Evolutionary conservation across 2,329 filamentous ascomycete genomes (phyloP).

Genomic region (Rutstroemia sp.): DNA sequence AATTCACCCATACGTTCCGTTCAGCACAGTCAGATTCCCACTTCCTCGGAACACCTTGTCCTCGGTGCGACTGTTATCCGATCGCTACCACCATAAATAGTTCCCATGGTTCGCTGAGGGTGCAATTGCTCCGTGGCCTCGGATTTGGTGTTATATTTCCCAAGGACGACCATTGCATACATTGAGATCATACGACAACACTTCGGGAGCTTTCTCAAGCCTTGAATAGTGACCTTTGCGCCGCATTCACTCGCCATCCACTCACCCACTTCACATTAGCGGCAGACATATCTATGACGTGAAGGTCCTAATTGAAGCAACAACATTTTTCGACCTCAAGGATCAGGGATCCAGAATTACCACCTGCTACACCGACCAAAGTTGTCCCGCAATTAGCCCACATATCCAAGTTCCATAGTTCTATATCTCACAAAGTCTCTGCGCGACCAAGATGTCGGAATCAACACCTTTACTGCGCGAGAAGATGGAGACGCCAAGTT

Average conservation of each 20-base stretch:
- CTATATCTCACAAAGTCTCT: neutral
- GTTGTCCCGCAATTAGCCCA: neutral
- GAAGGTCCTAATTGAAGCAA: too few relatives aligned
- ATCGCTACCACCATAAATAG: neutral
- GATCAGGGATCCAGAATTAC: neutral
- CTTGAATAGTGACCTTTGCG: too few relatives aligned
- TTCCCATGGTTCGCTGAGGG: neutral
- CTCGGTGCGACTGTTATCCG: neutral
- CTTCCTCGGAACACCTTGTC: neutral
- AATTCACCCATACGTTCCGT: neutral
- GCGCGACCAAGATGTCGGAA: neutral
- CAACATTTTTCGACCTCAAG: neutral
- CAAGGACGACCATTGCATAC: too few relatives aligned
- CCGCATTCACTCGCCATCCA: too few relatives aligned
- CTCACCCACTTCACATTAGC: neutral
- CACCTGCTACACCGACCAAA: neutral
- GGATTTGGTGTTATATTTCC: too few relatives aligned
- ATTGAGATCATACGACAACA: too few relatives aligned
- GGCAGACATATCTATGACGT: too few relatives aligned
- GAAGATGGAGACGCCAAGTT: constrained; percentile 7
- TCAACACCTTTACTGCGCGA: constrained; percentile 5
- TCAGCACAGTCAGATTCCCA: too few relatives aligned
- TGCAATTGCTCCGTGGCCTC: too few relatives aligned
- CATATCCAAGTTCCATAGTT: neutral
- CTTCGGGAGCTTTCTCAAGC: too few relatives aligned